These are phyloP conservation scores for Schrenkiella parvula DNA, from an alignment of 345 rosid species.

Conservation along the genomic window DNA sequence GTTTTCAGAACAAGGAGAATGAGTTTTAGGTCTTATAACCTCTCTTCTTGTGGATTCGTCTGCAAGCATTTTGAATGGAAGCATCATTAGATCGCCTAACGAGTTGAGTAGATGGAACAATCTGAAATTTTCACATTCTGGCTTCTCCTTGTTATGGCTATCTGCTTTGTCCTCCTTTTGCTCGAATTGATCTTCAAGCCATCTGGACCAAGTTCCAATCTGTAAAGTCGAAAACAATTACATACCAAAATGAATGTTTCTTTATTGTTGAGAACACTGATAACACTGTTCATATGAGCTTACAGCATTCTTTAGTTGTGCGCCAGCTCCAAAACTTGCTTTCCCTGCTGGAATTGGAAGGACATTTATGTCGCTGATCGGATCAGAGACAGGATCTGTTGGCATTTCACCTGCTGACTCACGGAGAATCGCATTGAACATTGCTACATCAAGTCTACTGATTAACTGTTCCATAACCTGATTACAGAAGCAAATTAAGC, in stretches of 20 bases:
- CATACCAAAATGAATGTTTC: background rate
- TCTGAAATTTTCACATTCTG: slow-evolving; percentile 50
- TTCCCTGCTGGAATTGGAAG: slow-evolving; percentile 91
- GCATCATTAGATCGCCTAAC: slow-evolving; percentile 94
- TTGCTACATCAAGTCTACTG: slow-evolving; percentile 83
- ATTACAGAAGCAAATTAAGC: slow-evolving; percentile 3
- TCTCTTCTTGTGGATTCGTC: slow-evolving; percentile 72
- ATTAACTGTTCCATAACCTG: slow-evolving; percentile 95
- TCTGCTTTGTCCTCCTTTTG: slow-evolving; percentile 49
- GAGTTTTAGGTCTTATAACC: slow-evolving; percentile 34
- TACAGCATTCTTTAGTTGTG: slow-evolving; percentile 85
- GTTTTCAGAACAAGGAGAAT: background rate
- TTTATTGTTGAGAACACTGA: background rate
- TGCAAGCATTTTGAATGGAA: slow-evolving; percentile 83
- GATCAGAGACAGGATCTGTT: slow-evolving; percentile 93
- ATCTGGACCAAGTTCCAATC: slow-evolving; percentile 95
- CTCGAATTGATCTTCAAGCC: slow-evolving; percentile 86
- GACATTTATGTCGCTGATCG: slow-evolving; percentile 78
- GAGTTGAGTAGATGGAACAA: slow-evolving; percentile 72
- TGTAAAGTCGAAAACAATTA: slow-evolving; percentile 18
- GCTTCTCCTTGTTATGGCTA: slow-evolving; percentile 25
- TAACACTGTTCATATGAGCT: background rate
- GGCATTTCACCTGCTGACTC: slow-evolving; percentile 97
- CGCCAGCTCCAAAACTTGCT: slow-evolving; percentile 89
- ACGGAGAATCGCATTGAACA: slow-evolving; percentile 97